Percentiles rank a stretch among this genome's conserved stretches.
phyloP scores from a whole-genome alignment of 176 grass and related monocot species.

The Ampelocalamus luodianensis region DNA sequence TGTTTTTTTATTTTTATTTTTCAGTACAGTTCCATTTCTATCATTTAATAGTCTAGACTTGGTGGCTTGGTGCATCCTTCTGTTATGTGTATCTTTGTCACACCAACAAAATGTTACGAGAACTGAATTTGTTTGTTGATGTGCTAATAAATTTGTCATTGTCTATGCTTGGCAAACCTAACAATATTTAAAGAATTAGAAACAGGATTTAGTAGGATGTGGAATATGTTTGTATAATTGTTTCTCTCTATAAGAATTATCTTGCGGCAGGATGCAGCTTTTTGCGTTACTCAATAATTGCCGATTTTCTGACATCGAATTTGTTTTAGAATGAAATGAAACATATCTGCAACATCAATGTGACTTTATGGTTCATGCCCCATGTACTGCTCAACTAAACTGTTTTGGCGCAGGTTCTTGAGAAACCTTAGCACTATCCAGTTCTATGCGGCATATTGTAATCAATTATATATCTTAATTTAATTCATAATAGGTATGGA shows the following conservation, averaged over 20 bases:
- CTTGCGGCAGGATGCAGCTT: not conserved
- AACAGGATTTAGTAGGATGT: slow-evolving; percentile 13
- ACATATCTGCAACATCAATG: not conserved
- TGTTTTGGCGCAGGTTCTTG: slow-evolving; percentile 10
- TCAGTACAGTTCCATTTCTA: slow-evolving; percentile 38
- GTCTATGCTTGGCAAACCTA: not conserved
- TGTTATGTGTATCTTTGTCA: slow-evolving; percentile 26
- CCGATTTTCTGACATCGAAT: slow-evolving; percentile 10
- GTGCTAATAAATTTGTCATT: slow-evolving; percentile 30
- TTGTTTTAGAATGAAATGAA: slow-evolving; percentile 24
- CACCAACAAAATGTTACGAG: not conserved
- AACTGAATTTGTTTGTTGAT: slow-evolving; percentile 3
- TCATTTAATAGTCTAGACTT: slow-evolving; percentile 19
- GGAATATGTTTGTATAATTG: slow-evolving; percentile 19
- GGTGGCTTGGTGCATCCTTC: slow-evolving; percentile 9
- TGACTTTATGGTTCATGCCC: not conserved
- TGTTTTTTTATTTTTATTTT: slow-evolving; percentile 35
- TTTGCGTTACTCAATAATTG: slow-evolving; percentile 6
- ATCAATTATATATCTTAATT: no score
- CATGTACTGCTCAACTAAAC: slow-evolving; percentile 1
- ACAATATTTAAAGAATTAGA: not conserved
- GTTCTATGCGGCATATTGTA: no score
- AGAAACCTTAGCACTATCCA: slow-evolving; percentile 1
- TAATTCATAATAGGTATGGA: not conserved
- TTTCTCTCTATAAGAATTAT: slow-evolving; percentile 23